Base-by-base conservation (phyloP, 148 eudicot species). In the Rhododendron kiyosumense region DNA sequence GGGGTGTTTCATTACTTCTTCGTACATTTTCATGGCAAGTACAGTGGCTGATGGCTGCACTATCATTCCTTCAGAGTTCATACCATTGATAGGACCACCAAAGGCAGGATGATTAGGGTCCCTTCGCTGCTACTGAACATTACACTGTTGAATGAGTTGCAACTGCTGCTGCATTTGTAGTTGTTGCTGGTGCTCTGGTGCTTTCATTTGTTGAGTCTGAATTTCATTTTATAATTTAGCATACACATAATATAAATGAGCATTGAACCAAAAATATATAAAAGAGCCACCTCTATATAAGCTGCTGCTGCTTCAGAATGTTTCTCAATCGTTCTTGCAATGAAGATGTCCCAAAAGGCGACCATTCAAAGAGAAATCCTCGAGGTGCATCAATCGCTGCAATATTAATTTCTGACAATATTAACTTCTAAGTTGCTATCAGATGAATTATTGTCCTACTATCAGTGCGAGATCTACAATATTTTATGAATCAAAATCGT, bases 341-440 rank as follows among this genome's bases (percentile, higher is more conserved):
- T 97, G 86, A 95, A 97, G 13, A 97, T 94, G 85, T 97, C 99
- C 99, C 99, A 97, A 84, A 97, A 97, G 81, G 95, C 99, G 65
- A 97, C 99, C 99, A 97, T 88, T 97, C 99, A 74, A 97, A 97
- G 74, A 97, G 98, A 92, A 97, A 97, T 45, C 99, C 99, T 46
- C 99, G 98, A 79, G 99, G 99, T 46, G 99, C 99, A 91, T 97
- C 99, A 89, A 97, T 97, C 57, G 98, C 99, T 97, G 90, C 88
- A 86, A 92, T 32, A 73, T 73, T 57, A 82, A 61, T 75, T n/a
- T n/a, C 2, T 20, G 34, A 32, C 87, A 86, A 92, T 32, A 73
- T 73, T 57, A 82, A 63, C 79, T n/a, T n/a, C 3, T 20, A 61
- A 79, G 18, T 30, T 79, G 5, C 22, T 51, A 51, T 41, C 48